Base-by-base conservation (phyloP, 2,329 filamentous ascomycete species). In the Xylaria sp. region DNA sequence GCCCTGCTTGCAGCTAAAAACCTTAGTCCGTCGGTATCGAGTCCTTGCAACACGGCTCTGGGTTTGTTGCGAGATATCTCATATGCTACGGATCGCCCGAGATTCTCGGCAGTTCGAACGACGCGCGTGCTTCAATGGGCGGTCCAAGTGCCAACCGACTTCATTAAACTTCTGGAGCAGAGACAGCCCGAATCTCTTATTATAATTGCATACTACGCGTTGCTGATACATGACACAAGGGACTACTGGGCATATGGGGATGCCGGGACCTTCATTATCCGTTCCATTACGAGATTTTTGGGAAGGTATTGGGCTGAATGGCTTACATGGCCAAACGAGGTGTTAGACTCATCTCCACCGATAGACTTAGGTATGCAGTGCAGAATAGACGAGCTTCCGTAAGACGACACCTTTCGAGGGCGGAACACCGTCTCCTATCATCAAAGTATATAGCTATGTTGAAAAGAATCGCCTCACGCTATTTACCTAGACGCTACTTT, bases 161-260 rank as follows among this genome's bases (percentile, higher is more conserved):
- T 77, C 61, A 71, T 76, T 7, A 69, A 75, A 0, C 74, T 82
- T 20, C 69, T 82, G 3, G 70, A 74, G 15, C 74, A 78, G 60
- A 76, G 78, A 20, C 72, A 74, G 20, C 80, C 81, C 0, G 81
- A 83, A 65, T 81, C 82, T 1, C 69, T 84, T 10, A 77, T 81
- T 15, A 75, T 84, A 18, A 74, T 83, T 4, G 81, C 81, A 2
- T 79, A 84, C 67, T 84, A 80, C 67, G 79, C 79, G 0, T 79
- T 84, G 9, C 65, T 82, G 3, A 60, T 82, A 20, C 78, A 83
- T 69, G 67, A 69, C 1, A 74, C 72, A n/a, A 73, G 74, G 7
- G 66, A 77, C 9, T 74, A 72, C 36, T 83, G 81, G 81, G 55
- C 74, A 4, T 76, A 81, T 57, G 73, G 72, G 2, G 60, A 69